Evolutionary conservation across 148 eudicot genomes (phyloP).

Genomic region (Silene latifolia): DNA sequence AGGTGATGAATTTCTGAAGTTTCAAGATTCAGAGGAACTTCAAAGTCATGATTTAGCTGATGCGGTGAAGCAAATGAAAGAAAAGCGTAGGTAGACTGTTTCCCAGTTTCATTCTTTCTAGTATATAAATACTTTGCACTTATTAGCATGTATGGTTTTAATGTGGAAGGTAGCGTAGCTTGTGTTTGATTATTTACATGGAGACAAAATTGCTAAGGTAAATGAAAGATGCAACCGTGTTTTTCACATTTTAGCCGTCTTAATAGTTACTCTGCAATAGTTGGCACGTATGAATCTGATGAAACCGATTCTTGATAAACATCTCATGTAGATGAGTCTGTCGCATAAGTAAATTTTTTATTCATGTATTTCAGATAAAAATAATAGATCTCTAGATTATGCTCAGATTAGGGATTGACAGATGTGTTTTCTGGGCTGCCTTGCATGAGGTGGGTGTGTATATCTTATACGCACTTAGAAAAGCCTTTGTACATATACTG

Average conservation of each 20-base stretch:
- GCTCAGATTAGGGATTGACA: background rate
- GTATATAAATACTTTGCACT: background rate
- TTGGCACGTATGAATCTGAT: background rate
- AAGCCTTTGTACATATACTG: background rate
- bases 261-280: background rate
- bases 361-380: background rate
- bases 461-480: background rate
- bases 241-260: background rate
- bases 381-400: background rate
- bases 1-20: conserved; percentile 96
- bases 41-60: conserved; percentile 99
- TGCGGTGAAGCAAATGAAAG: conserved; percentile 99
- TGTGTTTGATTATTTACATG: background rate
- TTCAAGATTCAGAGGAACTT: conserved; percentile 97
- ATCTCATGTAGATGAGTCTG: background rate
- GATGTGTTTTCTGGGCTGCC: background rate
- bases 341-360: background rate
- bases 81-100: conserved; percentile 72
- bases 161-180: background rate
- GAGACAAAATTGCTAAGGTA: background rate
- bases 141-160: conserved; percentile 13
- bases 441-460: background rate
- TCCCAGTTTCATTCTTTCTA: conserved; percentile 3
- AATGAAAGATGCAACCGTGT: background rate
- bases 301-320: too few relatives aligned